These are phyloP conservation scores for Manihot esculenta DNA, from an alignment of 441 rosid genomes.

Conservation along the genomic window DNA sequence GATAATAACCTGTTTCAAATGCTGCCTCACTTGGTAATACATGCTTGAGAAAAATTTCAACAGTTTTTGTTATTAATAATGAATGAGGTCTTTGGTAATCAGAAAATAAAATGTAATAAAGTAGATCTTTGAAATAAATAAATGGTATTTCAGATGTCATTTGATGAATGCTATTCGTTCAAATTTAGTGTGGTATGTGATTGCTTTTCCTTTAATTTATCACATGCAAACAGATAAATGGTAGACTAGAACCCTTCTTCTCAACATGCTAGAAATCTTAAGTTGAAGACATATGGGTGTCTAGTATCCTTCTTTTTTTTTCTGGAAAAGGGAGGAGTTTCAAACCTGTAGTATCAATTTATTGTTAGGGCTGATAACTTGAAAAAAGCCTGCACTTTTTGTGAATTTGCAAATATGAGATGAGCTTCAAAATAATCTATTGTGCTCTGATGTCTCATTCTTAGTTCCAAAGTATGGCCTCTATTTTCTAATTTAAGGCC, in stretches of 20 bases:
- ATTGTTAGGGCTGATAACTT: no score
- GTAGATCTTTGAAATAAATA: not conserved
- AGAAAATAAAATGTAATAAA: not conserved
- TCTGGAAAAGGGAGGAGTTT: no score
- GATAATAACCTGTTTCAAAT: no score
- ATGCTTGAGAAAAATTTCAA: not conserved
- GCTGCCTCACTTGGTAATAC: not conserved
- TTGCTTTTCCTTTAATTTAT: not conserved
- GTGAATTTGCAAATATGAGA: not conserved
- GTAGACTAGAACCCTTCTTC: not conserved
- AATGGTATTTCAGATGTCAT: not conserved
- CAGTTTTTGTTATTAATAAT: not conserved
- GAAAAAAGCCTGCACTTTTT: not conserved
- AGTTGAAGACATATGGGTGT: not conserved
- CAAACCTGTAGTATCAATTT: no score
- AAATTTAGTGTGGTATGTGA: not conserved
- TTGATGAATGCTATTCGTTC: no score
- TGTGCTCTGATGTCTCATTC: not conserved
- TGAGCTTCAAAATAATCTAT: not conserved
- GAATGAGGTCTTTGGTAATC: not conserved
- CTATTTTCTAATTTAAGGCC: not conserved
- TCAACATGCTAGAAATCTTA: not conserved
- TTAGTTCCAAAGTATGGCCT: not conserved
- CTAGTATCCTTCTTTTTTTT: no score
- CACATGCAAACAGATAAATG: not conserved